phyloP scores from a whole-genome alignment of 108 stramenopile species.

The Chaetoceros tenuissimus region DNA sequence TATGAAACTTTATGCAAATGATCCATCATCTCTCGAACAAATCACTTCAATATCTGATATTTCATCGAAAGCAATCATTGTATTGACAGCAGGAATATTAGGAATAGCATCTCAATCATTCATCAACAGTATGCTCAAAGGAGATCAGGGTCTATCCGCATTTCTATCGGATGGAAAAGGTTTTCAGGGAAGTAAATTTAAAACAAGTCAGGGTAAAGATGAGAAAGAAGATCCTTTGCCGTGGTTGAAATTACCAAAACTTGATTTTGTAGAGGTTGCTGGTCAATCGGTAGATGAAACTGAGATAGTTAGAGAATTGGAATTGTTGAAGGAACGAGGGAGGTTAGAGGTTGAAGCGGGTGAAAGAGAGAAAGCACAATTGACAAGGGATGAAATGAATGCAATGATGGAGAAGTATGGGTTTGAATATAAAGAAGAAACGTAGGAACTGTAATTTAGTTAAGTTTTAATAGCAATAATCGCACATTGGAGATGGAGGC shows the following conservation, averaged over 20 bases:
- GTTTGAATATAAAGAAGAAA: conserved; percentile 26
- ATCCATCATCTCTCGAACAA: too few relatives aligned
- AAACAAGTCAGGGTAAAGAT: conserved; percentile 10
- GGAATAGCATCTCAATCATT: conserved; percentile 46
- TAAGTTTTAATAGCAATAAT: too few relatives aligned
- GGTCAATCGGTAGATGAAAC: conserved; percentile 29
- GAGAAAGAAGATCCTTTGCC: conserved; percentile 47
- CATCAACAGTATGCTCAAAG: conserved; percentile 51
- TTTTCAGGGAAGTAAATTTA: conserved; percentile 41
- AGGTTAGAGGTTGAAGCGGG: conserved; percentile 27
- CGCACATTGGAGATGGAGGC: too few relatives aligned
- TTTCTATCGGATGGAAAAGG: conserved; percentile 63
- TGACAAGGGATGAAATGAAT: conserved; percentile 36
- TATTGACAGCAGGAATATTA: conserved; percentile 24
- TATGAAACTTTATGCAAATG: too few relatives aligned
- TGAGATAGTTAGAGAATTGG: conserved; percentile 24
- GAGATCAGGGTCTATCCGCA: conserved; percentile 61
- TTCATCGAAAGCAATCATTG: too few relatives aligned
- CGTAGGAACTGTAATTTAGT: too few relatives aligned
- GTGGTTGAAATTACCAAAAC: conserved; percentile 59
- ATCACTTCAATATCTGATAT: too few relatives aligned
- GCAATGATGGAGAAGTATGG: conserved; percentile 30
- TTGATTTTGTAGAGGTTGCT: conserved; percentile 75
- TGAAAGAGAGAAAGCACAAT: conserved; percentile 32
- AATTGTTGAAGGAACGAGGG: conserved; percentile 24